Evolutionary conservation across 306 rosid species (phyloP).

Genomic region (Prunus padus): DNA sequence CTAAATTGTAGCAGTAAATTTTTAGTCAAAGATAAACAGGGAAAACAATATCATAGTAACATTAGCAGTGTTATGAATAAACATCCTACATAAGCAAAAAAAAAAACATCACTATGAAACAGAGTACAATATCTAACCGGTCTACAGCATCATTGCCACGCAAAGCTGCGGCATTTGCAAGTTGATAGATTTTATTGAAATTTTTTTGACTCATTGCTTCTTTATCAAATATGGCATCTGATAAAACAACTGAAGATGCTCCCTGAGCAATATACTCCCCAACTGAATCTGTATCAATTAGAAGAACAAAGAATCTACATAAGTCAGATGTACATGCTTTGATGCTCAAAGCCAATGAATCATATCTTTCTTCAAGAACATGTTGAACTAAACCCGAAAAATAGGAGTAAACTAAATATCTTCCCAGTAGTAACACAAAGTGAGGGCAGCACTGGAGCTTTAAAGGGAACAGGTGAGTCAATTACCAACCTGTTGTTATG

Average conservation of each 20-base stretch:
- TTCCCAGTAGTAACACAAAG: neutral
- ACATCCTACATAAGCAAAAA: neutral
- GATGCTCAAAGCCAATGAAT: neutral
- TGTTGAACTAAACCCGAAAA: neutral
- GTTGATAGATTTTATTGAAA: conserved; percentile 55
- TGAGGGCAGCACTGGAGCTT: neutral
- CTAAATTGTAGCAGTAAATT: neutral
- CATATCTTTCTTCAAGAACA: neutral
- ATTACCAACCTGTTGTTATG: conserved; percentile 59
- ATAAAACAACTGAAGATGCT: conserved; percentile 77
- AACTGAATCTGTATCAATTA: conserved; percentile 47
- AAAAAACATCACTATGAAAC: neutral
- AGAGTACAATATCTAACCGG: conserved; percentile 30
- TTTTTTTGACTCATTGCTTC: conserved; percentile 48
- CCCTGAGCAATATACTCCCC: conserved; percentile 66
- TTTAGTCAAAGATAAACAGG: neutral
- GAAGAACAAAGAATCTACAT: conserved; percentile 6
- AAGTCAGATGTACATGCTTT: neutral
- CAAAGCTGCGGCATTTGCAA: conserved; percentile 62
- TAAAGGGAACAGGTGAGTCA: neutral
- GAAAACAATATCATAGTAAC: neutral
- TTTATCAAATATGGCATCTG: conserved; percentile 84
- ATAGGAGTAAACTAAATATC: neutral
- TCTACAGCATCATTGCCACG: conserved; percentile 57
- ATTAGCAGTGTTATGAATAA: neutral